Conservation (phyloP, 371 early-diverging fungal species). For the Apophysomyces ossiformis region DNA sequence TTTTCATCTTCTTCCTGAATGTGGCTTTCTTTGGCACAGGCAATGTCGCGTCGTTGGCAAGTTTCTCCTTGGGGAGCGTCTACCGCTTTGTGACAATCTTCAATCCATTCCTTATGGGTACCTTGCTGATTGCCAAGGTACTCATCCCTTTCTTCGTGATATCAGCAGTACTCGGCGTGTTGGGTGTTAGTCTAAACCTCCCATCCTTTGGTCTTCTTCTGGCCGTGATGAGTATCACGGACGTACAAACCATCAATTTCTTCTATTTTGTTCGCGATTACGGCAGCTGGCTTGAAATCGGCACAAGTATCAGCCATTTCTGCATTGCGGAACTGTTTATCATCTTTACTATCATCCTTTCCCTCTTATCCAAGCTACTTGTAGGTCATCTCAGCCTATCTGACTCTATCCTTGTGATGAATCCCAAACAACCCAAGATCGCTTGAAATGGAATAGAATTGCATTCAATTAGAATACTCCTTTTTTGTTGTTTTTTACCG, state of each 20-base stretch:
- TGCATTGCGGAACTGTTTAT: conserved; percentile 86
- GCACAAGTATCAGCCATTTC: conserved; percentile 92
- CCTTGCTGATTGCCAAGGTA: conserved; percentile 84
- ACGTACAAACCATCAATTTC: conserved; percentile 94
- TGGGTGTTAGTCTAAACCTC: conserved; percentile 73
- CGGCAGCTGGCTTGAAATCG: conserved; percentile 97
- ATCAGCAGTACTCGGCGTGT: conserved; percentile 78
- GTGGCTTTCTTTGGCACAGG: conserved; percentile 97
- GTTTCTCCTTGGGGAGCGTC: conserved; percentile 89
- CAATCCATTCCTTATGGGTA: conserved; percentile 90
- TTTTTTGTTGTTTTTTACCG: neutral
- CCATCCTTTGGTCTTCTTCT: conserved; percentile 86
- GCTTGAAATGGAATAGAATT: neutral
- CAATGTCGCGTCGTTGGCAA: conserved; percentile 88
- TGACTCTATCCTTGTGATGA: neutral
- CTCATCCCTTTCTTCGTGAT: conserved; percentile 92
- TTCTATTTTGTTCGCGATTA: conserved; percentile 92
- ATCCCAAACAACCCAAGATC: neutral
- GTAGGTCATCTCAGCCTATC: conserved; percentile 52
- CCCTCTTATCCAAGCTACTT: conserved; percentile 62
- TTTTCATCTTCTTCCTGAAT: conserved; percentile 89
- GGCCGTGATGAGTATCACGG: conserved; percentile 83
- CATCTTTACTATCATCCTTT: conserved; percentile 77
- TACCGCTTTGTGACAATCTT: conserved; percentile 91
- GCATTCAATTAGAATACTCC: neutral